Evolutionary conservation across 2,329 filamentous ascomycete species (phyloP).

Genomic region (Pseudofabraea citricarpa): DNA sequence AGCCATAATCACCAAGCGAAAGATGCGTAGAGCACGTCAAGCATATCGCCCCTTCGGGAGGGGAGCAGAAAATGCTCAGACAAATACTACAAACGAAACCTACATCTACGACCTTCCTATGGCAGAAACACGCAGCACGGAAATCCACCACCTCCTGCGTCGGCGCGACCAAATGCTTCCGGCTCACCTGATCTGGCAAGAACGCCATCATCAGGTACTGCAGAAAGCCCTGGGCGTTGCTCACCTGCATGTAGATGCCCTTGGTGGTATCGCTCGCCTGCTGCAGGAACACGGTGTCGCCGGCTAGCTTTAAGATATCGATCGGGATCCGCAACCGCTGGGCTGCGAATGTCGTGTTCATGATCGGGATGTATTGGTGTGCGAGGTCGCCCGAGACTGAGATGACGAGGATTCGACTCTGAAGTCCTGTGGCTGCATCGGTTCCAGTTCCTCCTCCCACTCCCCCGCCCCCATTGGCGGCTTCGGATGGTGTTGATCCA

Average conservation of each 20-base stretch:
- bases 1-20: slow-evolving; percentile 69
- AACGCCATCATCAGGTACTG: slow-evolving; percentile 96
- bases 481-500: background rate
- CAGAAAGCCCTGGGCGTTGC: slow-evolving; percentile 66
- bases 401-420: slow-evolving; percentile 81
- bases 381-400: slow-evolving; percentile 84
- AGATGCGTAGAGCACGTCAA: slow-evolving; percentile 79
- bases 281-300: slow-evolving; percentile 86
- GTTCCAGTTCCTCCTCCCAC: slow-evolving; percentile 16
- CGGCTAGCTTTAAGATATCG: slow-evolving; percentile 82
- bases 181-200: slow-evolving; percentile 63
- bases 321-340: slow-evolving; percentile 84
- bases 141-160: slow-evolving; percentile 89
- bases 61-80: slow-evolving; percentile 83
- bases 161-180: slow-evolving; percentile 67
- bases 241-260: slow-evolving; percentile 62
- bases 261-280: slow-evolving; percentile 76
- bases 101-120: slow-evolving; percentile 82
- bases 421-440: slow-evolving; percentile 45
- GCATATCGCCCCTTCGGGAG: slow-evolving; percentile 61
- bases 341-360: slow-evolving; percentile 97
- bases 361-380: slow-evolving; percentile 92
- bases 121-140: slow-evolving; percentile 96
- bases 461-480: slow-evolving; percentile 31
- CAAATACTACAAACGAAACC: slow-evolving; percentile 97